Conservation (phyloP, 2,329 filamentous ascomycete genomes). For the Neonectria neomacrospora region DNA sequence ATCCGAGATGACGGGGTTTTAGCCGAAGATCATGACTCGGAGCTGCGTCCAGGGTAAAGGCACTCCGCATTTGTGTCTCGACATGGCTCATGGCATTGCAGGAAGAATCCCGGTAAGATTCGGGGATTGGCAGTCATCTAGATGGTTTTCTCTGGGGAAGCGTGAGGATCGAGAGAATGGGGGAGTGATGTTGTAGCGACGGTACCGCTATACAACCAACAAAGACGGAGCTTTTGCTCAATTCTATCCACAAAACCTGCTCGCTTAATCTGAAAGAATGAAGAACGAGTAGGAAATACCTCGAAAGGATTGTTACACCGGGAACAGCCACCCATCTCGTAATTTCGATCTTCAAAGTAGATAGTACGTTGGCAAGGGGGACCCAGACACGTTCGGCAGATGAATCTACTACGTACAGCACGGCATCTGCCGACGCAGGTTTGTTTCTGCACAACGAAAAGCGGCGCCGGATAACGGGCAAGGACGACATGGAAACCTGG, state of each 20-base stretch:
- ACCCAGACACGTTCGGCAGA: slow-evolving; percentile 9
- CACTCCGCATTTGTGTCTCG: slow-evolving; percentile 19
- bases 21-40: slow-evolving; percentile 24
- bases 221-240: too few relatives aligned
- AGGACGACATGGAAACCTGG: background rate
- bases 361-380: background rate
- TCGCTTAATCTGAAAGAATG: background rate
- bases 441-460: background rate
- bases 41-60: slow-evolving; percentile 19
- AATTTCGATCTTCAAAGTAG: background rate
- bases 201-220: too few relatives aligned
- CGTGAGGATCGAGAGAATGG: background rate
- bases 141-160: slow-evolving; percentile 12
- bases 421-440: slow-evolving; percentile 11
- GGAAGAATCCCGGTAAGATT: slow-evolving; percentile 9
- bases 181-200: background rate
- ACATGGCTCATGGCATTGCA: slow-evolving; percentile 14
- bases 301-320: background rate
- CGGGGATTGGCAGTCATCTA: slow-evolving; percentile 7
- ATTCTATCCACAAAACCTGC: background rate
- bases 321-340: background rate
- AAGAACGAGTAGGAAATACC: background rate
- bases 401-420: slow-evolving; percentile 5
- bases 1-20: slow-evolving; percentile 19
- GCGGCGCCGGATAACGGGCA: slow-evolving; percentile 17